Base-by-base conservation (phyloP, 139 green algal species). In the Chlorella ohadii region DNA sequence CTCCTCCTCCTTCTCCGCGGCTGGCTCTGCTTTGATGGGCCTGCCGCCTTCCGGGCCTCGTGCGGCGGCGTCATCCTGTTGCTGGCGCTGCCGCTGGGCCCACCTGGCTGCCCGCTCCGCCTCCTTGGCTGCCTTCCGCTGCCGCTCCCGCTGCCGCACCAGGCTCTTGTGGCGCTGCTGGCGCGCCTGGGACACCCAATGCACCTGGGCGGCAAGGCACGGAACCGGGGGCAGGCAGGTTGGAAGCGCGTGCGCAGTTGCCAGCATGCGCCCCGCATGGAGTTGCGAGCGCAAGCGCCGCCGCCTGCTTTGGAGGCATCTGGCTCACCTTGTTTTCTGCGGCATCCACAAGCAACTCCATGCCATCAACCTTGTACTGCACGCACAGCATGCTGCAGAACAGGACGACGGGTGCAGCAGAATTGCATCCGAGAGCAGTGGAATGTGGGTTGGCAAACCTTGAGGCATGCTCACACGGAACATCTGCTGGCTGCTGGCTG, bases 321-420 rank as follows among this genome's bases (percentile, higher is more conserved):
- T n/a, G n/a, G n/a, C 47, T 31, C 44, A 22, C 12, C 28, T 64
- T 25, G 12, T 16, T n/a, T 23, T 78, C 72, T 13, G 38, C 44
- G 1, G 44, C 4, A 38, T 63, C 72, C 6, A 78, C 28, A n/a
- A 78, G 72, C 28, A 78, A n/a, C n/a, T 78, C 72, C 20, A 31
- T 28, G n/a, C 31, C 47, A n/a, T 78, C 72, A 20, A 6, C 16
- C 17, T 65, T 39, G n/a, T 78, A 78, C 15, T 16, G 44, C 44
- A 78, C 72, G 47, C 72, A 64, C 16, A 39, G n/a, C 72, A 78
- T 63, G 72, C 72, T 78, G 72, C 72, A n/a, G 47, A 31, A 7
- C 6, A 36, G n/a, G n/a, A n/a, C n/a, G n/a, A n/a, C n/a, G n/a
- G n/a, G n/a, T n/a, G n/a, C n/a, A n/a, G n/a, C n/a, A n/a, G n/a